Base-by-base conservation (phyloP, 345 rosid species). In the Arabis hirsuta region DNA sequence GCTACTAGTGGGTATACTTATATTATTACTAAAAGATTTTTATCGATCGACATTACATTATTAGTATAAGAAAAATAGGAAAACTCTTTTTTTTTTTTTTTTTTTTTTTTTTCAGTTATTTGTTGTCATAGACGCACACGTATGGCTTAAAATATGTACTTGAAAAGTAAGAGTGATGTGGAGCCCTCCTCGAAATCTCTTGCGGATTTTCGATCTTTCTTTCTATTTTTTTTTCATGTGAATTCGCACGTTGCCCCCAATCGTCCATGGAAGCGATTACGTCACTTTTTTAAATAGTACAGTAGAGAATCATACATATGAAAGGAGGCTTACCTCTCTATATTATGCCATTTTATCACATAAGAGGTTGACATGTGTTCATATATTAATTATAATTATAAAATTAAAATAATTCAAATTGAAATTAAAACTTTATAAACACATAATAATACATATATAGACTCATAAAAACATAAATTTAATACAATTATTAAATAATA, bases 181-280 rank as follows among this genome's bases (percentile, higher is more conserved):
- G 62, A 72, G 69, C 76, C 69, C 62, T 63, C 50, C 42, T 72
- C 56, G 55, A 55, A 63, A 34, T 9, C 57, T 72, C 64, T 45
- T 72, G 71, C 71, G 43, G 65, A 64, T 36, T 56, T 55, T 63
- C 63, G 63, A 46, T 9, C 43, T 53, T 31, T 20, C 10, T 39
- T 14, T 62, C 45, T 50, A 0, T n/a, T 51, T 43, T 51, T 43
- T 36, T 13, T 32, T 32, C 36, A 45, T n/a, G 9, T 27, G 24
- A 55, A 36, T 24, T 26, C 2, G 71, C 58, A 73, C 41, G 58
- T 55, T 73, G n/a, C 1, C 70, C 70, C 41, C 57, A 4, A 34
- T 55, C 10, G 44, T 68, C 22, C 63, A 57, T 57, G 45, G 36
- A 69, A 22, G 38, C 38, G 4, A 34, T 46, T 45, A 20, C 65